Conservation (phyloP, 2,329 filamentous ascomycete genomes). For the Xylariales sp. region DNA sequence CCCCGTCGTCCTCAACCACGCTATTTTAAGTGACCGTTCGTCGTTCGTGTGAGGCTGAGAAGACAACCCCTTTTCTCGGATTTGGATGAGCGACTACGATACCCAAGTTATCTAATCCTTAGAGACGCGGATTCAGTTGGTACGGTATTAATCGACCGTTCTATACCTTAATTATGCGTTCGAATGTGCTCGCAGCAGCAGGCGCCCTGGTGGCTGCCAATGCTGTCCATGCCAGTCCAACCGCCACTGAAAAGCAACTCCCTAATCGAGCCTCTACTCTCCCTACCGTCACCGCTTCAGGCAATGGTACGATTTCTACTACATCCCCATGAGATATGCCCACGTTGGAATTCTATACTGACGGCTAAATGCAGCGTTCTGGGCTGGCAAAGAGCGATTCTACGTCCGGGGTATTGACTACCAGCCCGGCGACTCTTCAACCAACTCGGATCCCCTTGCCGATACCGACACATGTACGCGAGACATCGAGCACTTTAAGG, state of each 20-base stretch:
- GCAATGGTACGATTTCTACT: conserved; percentile 61
- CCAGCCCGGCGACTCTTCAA: conserved; percentile 69
- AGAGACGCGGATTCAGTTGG: conserved; percentile 6
- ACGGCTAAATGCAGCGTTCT: conserved; percentile 61
- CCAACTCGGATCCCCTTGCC: conserved; percentile 78
- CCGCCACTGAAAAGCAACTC: conserved; percentile 59
- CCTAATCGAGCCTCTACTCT: conserved; percentile 63
- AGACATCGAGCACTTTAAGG: conserved; percentile 84
- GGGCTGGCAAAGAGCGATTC: conserved; percentile 64
- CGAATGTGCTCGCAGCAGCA: conserved; percentile 59
- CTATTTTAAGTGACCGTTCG: conserved; percentile 30
- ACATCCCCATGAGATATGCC: background rate
- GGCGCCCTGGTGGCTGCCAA: conserved; percentile 61
- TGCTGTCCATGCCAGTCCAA: conserved; percentile 61
- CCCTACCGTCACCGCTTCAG: conserved; percentile 64
- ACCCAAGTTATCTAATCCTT: conserved; percentile 26
- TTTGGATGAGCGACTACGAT: conserved; percentile 24
- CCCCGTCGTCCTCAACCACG: conserved; percentile 22
- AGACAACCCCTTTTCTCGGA: conserved; percentile 6
- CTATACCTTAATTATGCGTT: conserved; percentile 59
- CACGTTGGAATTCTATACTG: conserved; percentile 24
- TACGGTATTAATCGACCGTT: conserved; percentile 29
- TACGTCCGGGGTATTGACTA: conserved; percentile 72
- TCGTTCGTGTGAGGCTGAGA: conserved; percentile 22
- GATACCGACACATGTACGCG: conserved; percentile 77